Base-by-base conservation (phyloP, 768 basidiomycete species). In the Kwoniella sp. region DNA sequence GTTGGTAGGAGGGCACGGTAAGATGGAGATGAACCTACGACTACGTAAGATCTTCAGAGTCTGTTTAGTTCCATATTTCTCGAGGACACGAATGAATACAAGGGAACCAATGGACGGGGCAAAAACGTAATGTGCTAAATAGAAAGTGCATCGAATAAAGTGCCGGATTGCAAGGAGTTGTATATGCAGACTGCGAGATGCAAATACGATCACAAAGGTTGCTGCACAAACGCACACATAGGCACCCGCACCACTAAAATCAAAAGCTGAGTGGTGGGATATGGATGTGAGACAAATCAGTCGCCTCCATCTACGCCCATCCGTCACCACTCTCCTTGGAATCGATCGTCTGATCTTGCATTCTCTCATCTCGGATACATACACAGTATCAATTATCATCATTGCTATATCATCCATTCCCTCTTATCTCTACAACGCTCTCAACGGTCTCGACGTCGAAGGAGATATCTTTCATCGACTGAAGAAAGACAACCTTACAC, bases 1-100 rank as follows among this genome's bases (percentile, higher is more conserved):
- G n/a, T n/a, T n/a, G n/a, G n/a, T n/a, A n/a, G 33, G 22, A 27
- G 24, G 21, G 33, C 12, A 40, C 54, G 40, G 21, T 37, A 44
- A 17, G 26, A 33, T 54, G 1, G 0, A 33, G 19, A 24, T 2
- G 21, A 26, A 3, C 26, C 0, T 15, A 49, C 17, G 40, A 44
- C 10, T 50, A 58, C 57, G 57, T 58, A 58, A 58, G 57, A 58
- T 58, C 57, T 21, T 50, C 57, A 22, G 33, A 49, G 29, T 19
- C 22, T 26, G 29, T 49, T 19, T 13, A 26, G 30, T 27, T 33
- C 36, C n/a, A 24, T 19, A 4, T 48, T 27, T 33, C 19, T 12
- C 17, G 17, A 29, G 21, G 21, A 10, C 7, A 9, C 17, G 40
- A 44, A 44, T 44, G 40, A 44, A 44, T 44, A 44, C 40, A 15